Base-by-base conservation (phyloP, 139 green algal genomes). In the Chlorella sp. region DNA sequence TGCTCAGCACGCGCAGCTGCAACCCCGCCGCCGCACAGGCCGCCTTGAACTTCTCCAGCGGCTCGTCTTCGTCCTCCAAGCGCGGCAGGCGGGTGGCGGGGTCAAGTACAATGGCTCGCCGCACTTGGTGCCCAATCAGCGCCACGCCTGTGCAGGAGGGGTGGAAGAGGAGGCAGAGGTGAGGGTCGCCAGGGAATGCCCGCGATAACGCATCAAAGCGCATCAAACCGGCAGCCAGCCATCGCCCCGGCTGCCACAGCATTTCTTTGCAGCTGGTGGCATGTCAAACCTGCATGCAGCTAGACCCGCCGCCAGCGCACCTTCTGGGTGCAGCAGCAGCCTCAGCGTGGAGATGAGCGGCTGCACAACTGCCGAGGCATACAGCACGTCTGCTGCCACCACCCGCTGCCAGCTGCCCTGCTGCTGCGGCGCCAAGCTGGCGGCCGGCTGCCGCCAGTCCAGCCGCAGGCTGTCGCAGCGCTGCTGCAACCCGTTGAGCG, bases 371-470 rank as follows among this genome's bases (percentile, higher is more conserved):
- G 16, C 60, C n/a, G 39, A 70, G 25, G 60, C 60, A 75, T 86
- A 81, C 39, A 86, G 39, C 36, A 86, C 81, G 38, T 86, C 81
- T 3, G 70, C 81, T 36, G 70, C 81, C 55, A 86, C 7, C 28
- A 81, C 55, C 38, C 72, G n/a, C 6, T 47, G 57, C 72, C 71
- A 86, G 82, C 25, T 16, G 38, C 25, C 39, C 30, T 25, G 82
- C 41, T 81, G 82, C 78, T 62, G 34, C 16, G 18, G 28, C 18
- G 36, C 34, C 41, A 64, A 65, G 26, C 41, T 44, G 12, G 2
- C 28, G 11, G 17, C 28, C 6, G 63, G 62, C 15, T n/a, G n/a
- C 28, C 63, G 28, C n/a, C 65, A 74, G 63, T 83, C 63, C 15
- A 83, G 17, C 63, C 16, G 39, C 63, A 28, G 21, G 15, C 25